Evolutionary conservation across 192 early-diverging fungal genomes (phyloP).

Genomic region (Backusella macrospora): DNA sequence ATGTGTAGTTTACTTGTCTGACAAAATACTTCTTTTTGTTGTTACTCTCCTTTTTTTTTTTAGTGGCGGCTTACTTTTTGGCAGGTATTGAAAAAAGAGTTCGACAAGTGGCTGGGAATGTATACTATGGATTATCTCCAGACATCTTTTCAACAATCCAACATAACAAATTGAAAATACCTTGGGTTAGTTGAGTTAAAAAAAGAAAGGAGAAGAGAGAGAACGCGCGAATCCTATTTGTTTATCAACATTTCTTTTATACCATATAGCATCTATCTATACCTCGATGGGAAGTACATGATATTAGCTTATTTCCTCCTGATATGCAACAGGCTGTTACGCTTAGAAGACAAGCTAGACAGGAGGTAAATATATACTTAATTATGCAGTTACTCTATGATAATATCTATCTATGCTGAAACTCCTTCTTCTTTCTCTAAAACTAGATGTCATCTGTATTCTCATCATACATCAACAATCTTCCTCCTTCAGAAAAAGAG

Average conservation of each 20-base stretch:
- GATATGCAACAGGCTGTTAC: conserved; percentile 45
- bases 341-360: conserved; percentile 41
- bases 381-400: not conserved
- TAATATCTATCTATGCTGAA: too few relatives aligned
- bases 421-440: not conserved
- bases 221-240: not conserved
- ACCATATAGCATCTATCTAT: conserved; percentile 43
- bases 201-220: not conserved
- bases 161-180: not conserved
- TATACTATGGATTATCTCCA: conserved; percentile 11
- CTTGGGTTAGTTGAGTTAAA: not conserved
- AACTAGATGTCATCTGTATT: conserved; percentile 25
- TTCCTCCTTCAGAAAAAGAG: conserved; percentile 13
- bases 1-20: too few relatives aligned
- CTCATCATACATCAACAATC: conserved; percentile 1
- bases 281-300: conserved; percentile 55
- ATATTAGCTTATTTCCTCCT: conserved; percentile 45
- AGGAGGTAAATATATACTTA: conserved; percentile 27
- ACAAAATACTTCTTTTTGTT: not conserved
- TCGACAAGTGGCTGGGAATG: not conserved
- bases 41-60: not conserved
- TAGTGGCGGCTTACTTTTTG: conserved; percentile 14
- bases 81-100: not conserved
- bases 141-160: not conserved
- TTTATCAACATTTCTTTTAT: not conserved